Evolutionary conservation across 2,329 filamentous ascomycete species (phyloP).

Genomic region (Colletotrichum musae): DNA sequence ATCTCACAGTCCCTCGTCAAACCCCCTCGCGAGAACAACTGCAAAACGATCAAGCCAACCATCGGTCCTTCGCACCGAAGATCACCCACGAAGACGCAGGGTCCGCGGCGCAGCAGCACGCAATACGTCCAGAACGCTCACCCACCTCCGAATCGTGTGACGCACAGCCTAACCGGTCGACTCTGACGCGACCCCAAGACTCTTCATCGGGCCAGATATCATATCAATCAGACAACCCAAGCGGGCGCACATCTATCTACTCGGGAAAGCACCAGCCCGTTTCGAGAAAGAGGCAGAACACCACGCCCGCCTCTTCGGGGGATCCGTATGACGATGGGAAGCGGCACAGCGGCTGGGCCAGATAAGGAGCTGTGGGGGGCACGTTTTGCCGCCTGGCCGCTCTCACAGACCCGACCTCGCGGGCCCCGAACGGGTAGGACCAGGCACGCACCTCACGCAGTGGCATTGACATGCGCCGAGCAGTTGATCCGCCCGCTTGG

Average conservation of each 20-base stretch:
- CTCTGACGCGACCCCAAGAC: neutral
- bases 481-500: neutral
- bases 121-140: neutral
- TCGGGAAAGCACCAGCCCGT: too few relatives aligned
- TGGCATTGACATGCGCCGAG: conserved; percentile 15
- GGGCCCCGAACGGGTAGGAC: neutral
- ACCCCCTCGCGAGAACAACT: too few relatives aligned
- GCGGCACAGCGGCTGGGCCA: neutral
- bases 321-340: conserved; percentile 4
- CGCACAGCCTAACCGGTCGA: neutral
- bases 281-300: neutral
- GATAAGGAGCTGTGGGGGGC: conserved; percentile 9
- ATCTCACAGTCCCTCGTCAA: neutral
- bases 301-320: neutral
- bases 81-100: neutral
- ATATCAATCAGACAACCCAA: neutral
- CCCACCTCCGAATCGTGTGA: neutral
- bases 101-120: neutral
- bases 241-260: neutral
- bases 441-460: neutral
- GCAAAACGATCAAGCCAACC: neutral
- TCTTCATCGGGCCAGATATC: neutral
- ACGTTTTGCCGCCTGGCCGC: too few relatives aligned
- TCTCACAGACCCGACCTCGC: conserved; percentile 1
- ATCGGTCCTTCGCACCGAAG: neutral